Percentiles rank a stretch among this genome's conserved stretches.
Conservation (phyloP, 2,329 filamentous ascomycete species). For the Scolecobasidium constrictum region DNA sequence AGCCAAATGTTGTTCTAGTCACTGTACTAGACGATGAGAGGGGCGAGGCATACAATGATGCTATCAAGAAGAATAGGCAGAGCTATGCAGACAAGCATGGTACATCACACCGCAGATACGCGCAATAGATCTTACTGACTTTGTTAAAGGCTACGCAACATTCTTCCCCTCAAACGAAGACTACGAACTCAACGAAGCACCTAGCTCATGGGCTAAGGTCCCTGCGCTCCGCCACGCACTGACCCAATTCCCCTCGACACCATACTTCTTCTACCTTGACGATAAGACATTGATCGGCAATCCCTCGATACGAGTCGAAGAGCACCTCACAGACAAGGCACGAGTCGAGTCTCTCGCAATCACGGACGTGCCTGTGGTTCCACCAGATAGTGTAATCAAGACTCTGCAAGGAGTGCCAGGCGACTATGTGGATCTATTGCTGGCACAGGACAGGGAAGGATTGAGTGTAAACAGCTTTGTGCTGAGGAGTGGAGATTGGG, state of each 20-base stretch:
- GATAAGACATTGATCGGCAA: constrained; percentile 85
- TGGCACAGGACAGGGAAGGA: constrained; percentile 77
- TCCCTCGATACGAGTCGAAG: constrained; percentile 55
- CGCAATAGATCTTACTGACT: too few species aligned
- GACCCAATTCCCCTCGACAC: constrained; percentile 62
- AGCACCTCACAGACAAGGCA: constrained; percentile 55
- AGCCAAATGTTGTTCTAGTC: constrained; percentile 52
- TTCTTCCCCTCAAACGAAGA: constrained; percentile 71
- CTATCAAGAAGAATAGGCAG: constrained; percentile 70
- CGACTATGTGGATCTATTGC: constrained; percentile 66
- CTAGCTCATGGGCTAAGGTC: constrained; percentile 60
- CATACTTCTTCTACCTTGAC: constrained; percentile 81
- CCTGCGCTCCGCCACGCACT: constrained; percentile 85
- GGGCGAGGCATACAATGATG: constrained; percentile 56
- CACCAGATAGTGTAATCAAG: constrained; percentile 93
- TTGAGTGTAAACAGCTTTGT: constrained; percentile 69
- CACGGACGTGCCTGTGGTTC: constrained; percentile 75
- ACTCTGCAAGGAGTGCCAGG: constrained; percentile 77
- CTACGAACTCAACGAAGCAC: constrained; percentile 58
- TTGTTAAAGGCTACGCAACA: constrained; percentile 61
- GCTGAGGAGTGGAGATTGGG: constrained; percentile 77
- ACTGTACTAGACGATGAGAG: constrained; percentile 67
- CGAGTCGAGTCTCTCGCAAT: constrained; percentile 72
- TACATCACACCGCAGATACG: constrained; percentile 32
- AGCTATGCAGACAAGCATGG: constrained; percentile 81